Base-by-base conservation (phyloP, 148 eudicot genomes). In the Suaeda aralocaspica region DNA sequence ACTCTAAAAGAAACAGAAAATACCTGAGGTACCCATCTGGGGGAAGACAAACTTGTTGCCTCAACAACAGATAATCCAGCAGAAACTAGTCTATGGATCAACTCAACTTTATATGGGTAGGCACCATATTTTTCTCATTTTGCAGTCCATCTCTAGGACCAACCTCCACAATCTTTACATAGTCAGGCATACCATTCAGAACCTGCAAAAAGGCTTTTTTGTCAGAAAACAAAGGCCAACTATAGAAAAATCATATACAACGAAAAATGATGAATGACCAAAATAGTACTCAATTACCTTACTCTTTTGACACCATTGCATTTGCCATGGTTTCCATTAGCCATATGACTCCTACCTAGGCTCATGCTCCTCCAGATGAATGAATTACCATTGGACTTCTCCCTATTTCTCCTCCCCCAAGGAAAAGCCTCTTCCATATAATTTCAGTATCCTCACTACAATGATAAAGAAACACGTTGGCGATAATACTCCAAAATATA, bases 21-120 rank as follows among this genome's bases (percentile, higher is more conserved):
- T 79, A 94, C 99, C 97, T 94, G 99, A 77, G 99, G 99, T 59
- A 94, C 97, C 99, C 99, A 91, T 87, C 87, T 94, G 29, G 99
- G 99, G 0, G 99, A 94, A 67, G 90, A 94, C 70, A 92, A 92
- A 83, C 98, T 92, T 41, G 98, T 92, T 51, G 98, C 96, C 79
- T 94, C 99, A 76, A 94, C 97, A 82, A 94, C 91, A 64, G 92
- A 81, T 79, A 94, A 78, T 24, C 99, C 97, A 11, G 96, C 70
- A 81, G 91, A 82, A 74, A 85, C 92, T 53, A 94, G 78, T 87
- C 82, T 84, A 70, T 86, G 82, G 70, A 94, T 94, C 71, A 94
- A 74, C 67, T 89, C 92, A 76, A 89, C 82, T 79, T 94, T 28
- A 94, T 70, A 74, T 68, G 45, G 3, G 99, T 84, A 62, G 99